Evolutionary conservation across 768 basidiomycete species (phyloP).

Genomic region (Boletus reticulatus): DNA sequence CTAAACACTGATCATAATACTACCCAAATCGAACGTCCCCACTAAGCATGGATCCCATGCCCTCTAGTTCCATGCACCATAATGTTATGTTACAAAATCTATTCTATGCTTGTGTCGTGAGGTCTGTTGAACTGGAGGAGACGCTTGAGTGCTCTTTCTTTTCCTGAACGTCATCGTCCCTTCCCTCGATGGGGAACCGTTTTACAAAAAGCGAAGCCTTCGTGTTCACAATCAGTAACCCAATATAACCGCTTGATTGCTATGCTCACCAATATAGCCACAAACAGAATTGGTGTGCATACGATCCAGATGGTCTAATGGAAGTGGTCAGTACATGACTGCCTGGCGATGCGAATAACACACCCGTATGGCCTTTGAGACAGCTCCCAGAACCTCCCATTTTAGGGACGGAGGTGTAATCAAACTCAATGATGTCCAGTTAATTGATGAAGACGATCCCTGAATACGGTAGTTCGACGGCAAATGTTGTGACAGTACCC

Average conservation of each 20-base stretch:
- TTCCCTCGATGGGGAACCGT: slow-evolving; percentile 23
- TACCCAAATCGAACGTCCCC: slow-evolving; percentile 1
- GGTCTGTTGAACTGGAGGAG: slow-evolving; percentile 5
- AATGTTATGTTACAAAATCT: slow-evolving; percentile 10
- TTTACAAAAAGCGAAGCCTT: slow-evolving; percentile 32
- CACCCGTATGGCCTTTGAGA: slow-evolving; percentile 67
- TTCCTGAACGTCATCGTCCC: slow-evolving; percentile 18
- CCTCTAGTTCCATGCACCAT: slow-evolving; percentile 17
- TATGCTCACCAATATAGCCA: slow-evolving; percentile 57
- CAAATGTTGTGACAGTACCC: slow-evolving; percentile 44
- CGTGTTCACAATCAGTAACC: slow-evolving; percentile 7
- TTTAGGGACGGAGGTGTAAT: slow-evolving; percentile 48
- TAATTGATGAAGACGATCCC: slow-evolving; percentile 45
- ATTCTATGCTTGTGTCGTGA: slow-evolving; percentile 17
- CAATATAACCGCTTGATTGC: background rate
- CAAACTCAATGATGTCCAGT: slow-evolving; percentile 50
- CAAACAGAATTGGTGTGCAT: slow-evolving; percentile 65
- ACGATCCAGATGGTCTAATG: slow-evolving; percentile 69
- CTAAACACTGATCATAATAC: background rate
- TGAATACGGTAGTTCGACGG: slow-evolving; percentile 46
- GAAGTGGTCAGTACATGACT: slow-evolving; percentile 13
- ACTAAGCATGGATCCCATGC: background rate
- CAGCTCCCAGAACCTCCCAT: slow-evolving; percentile 45
- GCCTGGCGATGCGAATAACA: slow-evolving; percentile 12
- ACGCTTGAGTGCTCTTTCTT: slow-evolving; percentile 9